Conservation (phyloP, 164 flowering plant genomes). For the Liriodendron chinense region DNA sequence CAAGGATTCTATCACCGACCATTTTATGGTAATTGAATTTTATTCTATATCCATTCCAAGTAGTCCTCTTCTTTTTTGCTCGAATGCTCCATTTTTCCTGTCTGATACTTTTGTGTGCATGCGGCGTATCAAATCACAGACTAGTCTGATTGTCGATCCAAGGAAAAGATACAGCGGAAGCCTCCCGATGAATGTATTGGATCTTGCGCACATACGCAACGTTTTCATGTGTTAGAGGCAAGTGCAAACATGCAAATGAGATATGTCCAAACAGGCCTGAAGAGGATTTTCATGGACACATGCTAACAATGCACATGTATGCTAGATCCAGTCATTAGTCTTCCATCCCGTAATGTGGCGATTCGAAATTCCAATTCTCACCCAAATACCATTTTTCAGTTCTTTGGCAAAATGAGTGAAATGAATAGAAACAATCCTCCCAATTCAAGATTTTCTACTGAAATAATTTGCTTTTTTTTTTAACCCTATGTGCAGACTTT, state of each 20-base stretch:
- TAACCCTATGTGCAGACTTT: slow-evolving; percentile 33
- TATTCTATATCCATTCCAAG: neutral
- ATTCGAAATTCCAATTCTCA: neutral
- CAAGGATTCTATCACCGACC: slow-evolving; percentile 33
- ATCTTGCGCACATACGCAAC: too few relatives aligned
- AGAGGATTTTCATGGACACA: neutral
- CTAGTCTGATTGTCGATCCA: neutral
- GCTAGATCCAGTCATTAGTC: neutral
- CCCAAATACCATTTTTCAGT: neutral
- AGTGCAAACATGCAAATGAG: neutral
- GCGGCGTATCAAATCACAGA: too few relatives aligned
- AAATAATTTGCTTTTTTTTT: neutral
- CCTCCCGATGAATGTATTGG: neutral
- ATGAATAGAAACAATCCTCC: neutral
- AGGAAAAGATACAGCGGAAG: neutral
- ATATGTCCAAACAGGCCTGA: neutral
- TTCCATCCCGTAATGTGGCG: neutral
- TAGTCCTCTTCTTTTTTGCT: neutral
- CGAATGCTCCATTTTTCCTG: too few relatives aligned
- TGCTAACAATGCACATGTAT: neutral
- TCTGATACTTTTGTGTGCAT: too few relatives aligned
- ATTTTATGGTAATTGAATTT: slow-evolving; percentile 36
- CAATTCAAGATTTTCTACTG: neutral
- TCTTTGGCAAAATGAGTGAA: neutral
- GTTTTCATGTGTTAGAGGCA: neutral